A percentile compares a stretch with the other conserved stretches of the same genome.
Evolutionary conservation across 768 basidiomycete species (phyloP).

Genomic region (Lactarius deliciosus): DNA sequence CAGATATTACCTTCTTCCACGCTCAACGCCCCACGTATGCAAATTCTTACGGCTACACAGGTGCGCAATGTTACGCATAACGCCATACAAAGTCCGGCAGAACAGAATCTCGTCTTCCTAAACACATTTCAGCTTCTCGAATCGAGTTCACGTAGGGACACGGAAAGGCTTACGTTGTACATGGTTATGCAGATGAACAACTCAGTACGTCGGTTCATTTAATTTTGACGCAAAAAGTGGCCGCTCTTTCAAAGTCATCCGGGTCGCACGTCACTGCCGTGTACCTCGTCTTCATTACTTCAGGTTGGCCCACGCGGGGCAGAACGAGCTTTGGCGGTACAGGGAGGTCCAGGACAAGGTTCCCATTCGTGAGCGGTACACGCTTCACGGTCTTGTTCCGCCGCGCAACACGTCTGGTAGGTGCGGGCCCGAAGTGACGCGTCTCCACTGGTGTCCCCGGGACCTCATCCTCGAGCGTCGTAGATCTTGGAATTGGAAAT

Average conservation of each 20-base stretch:
- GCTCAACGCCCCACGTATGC: too few species aligned
- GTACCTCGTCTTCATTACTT: constrained; percentile 73
- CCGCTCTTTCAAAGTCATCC: constrained; percentile 83
- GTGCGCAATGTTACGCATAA: too few species aligned
- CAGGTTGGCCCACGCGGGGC: constrained; percentile 64
- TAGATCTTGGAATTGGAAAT: constrained; percentile 32
- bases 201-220: constrained; percentile 78
- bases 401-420: constrained; percentile 71
- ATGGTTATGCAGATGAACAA: constrained; percentile 94
- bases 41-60: too few species aligned
- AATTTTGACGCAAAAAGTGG: constrained; percentile 83
- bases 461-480: constrained; percentile 43
- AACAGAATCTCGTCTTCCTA: constrained; percentile 88
- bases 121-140: constrained; percentile 15
- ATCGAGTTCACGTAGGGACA: constrained; percentile 2
- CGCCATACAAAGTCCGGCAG: too few species aligned
- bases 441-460: constrained; percentile 53
- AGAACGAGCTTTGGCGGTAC: constrained; percentile 84
- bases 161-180: constrained; percentile 73
- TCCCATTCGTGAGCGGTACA: constrained; percentile 85
- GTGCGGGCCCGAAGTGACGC: constrained; percentile 86
- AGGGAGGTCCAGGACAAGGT: constrained; percentile 79
- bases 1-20: too few species aligned
- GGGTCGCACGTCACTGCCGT: constrained; percentile 94
- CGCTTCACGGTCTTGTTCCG: constrained; percentile 72